These are phyloP conservation scores for Raphanus hybrid DNA, from an alignment of 441 rosid species.

Conservation along the genomic window DNA sequence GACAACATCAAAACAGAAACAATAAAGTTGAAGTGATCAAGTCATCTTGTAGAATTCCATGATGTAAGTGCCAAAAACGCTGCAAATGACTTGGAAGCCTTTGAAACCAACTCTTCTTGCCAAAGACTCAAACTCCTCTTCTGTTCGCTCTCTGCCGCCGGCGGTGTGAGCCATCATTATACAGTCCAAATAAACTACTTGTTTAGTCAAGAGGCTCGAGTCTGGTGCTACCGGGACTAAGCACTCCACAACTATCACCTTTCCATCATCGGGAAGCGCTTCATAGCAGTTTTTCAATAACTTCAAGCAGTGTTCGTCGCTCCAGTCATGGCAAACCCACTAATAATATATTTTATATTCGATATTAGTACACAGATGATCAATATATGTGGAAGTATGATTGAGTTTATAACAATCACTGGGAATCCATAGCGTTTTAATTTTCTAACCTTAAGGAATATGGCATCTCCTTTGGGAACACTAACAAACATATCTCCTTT, in stretches of 20 bases:
- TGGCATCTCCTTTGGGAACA: slow-evolving; percentile 44
- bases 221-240: slow-evolving; percentile 36
- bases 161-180: slow-evolving; percentile 48
- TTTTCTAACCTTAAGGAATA: slow-evolving; percentile 36
- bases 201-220: slow-evolving; percentile 36
- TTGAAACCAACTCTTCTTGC: slow-evolving; percentile 42
- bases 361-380: not conserved
- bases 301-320: slow-evolving; percentile 48
- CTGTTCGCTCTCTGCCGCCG: slow-evolving; percentile 46
- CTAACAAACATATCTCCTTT: slow-evolving; percentile 43
- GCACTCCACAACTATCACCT: slow-evolving; percentile 43
- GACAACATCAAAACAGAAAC: not conserved
- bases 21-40: not conserved
- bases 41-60: slow-evolving; percentile 43
- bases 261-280: slow-evolving; percentile 43
- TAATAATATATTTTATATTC: not conserved
- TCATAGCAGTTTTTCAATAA: slow-evolving; percentile 49
- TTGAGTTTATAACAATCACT: slow-evolving; percentile 6
- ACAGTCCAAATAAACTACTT: slow-evolving; percentile 40
- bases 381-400: not conserved
- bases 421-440: not conserved
- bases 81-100: slow-evolving; percentile 35
- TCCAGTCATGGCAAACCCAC: slow-evolving; percentile 56
- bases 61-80: slow-evolving; percentile 39
- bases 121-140: slow-evolving; percentile 45